Evolutionary conservation across 1,139 yeast genomes (phyloP), one percentile per base, ranked within the genome.

Genomic region (Blastobotrys ciferrii): DNA sequence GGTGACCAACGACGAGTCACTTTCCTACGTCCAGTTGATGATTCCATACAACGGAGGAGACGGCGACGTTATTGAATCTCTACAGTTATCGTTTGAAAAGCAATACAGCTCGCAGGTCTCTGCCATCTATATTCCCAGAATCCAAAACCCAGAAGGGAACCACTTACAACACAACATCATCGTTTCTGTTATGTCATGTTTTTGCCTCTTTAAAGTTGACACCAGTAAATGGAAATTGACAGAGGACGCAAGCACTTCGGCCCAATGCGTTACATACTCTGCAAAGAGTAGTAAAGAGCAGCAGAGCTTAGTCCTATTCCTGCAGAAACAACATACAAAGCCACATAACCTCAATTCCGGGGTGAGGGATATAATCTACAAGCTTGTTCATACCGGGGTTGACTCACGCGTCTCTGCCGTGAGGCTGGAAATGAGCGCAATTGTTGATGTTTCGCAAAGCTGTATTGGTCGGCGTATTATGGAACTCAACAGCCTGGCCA

Each of bases 81-180:
- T 48, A 9, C 46, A 45, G 36, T 13, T 48, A 2, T 17, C 44
- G 14, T 48, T 48, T 36, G 49, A 45, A 30, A 33, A 39, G 35
- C 14, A 13, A 1, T 42, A 32, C 23, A 3, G 36, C 2, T 14
- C 41, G 2, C 14, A 13, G 7, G 45, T 33, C 2, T 17, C 39
- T 5, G 42, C 43, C 3, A 15, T 42, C 9, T 45, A 42, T n/a
- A 11, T 42, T 4, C 51, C 51, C 2, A 12, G 23, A 31, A n/a
- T 41, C 4, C 11, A 19, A 19, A 18, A 14, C 28, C 19, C 28
- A 18, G 28, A n/a, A 7, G 30, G 12, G 4, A 6, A 28, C 3
- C 4, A 19, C 4, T 4, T 11, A 4, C 14, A 4, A 36, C n/a
- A 11, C 28, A n/a, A 36, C 14, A 23, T 6, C 28, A 23, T 23